Conservation (phyloP, 805 yeast genomes). For the Scheffersomyces lignosus region DNA sequence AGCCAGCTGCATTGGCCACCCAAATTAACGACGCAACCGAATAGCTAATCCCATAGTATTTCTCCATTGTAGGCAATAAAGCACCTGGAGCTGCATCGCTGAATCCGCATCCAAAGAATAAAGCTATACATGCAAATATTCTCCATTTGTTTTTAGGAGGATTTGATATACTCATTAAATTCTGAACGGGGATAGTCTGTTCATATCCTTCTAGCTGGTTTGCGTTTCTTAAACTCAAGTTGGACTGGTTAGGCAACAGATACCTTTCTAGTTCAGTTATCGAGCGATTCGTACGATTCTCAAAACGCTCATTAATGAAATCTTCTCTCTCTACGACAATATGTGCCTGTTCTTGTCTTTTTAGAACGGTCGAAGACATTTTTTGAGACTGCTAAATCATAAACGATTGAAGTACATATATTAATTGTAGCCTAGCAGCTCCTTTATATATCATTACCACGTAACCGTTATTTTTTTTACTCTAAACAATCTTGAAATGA, state of each 20-base stretch:
- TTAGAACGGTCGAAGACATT: background rate
- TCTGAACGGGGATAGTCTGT: background rate
- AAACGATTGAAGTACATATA: background rate
- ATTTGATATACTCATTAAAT: conserved; percentile 35
- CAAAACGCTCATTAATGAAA: background rate
- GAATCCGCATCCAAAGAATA: conserved; percentile 45
- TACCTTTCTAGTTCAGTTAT: no score
- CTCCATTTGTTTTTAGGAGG: conserved; percentile 48
- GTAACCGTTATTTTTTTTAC: no score
- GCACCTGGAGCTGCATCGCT: conserved; percentile 64
- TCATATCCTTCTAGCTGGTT: background rate
- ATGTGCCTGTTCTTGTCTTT: background rate
- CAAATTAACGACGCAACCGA: conserved; percentile 58
- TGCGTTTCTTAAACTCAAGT: background rate
- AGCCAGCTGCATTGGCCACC: conserved; percentile 60
- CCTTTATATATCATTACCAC: no score
- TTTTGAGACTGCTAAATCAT: background rate
- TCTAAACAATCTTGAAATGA: no score
- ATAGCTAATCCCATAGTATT: conserved; percentile 46
- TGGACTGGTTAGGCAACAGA: no score
- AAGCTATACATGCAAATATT: conserved; percentile 37
- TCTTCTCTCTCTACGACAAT: background rate
- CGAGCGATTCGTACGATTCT: no score
- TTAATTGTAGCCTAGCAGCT: background rate
- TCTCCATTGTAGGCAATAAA: conserved; percentile 54